Percentiles rank a stretch among this genome's conserved stretches.
phyloP scores from a whole-genome alignment of 192 early-diverging fungal species.

The Podila clonocystis region DNA sequence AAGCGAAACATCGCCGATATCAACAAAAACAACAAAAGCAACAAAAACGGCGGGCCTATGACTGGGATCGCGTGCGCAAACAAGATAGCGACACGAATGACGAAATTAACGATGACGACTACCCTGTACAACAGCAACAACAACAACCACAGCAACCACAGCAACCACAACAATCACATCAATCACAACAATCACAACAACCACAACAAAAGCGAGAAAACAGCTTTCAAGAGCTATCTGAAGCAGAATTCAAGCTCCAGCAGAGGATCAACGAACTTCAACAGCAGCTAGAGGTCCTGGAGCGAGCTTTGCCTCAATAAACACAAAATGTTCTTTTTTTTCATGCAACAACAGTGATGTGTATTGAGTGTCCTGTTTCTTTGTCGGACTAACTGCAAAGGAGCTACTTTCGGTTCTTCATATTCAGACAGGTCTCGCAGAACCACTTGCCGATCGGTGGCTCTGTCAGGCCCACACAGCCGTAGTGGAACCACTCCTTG shows the following conservation, averaged over 20 bases:
- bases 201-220: not conserved
- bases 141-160: not conserved
- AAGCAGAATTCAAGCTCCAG: conserved; percentile 25
- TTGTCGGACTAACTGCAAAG: not conserved
- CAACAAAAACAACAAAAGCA: conserved; percentile 14
- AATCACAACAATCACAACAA: not conserved
- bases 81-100: not conserved
- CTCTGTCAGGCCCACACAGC: conserved; percentile 87
- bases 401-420: conserved; percentile 58
- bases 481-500: conserved; percentile 98
- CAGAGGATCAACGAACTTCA: conserved; percentile 38
- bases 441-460: conserved; percentile 96
- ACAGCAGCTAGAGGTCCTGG: conserved; percentile 29
- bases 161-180: not conserved
- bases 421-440: conserved; percentile 83
- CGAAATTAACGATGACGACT: conserved; percentile 1
- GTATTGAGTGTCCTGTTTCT: not conserved
- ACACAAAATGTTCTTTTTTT: not conserved
- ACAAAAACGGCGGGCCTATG: conserved; percentile 3
- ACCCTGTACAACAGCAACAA: conserved; percentile 1
- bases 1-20: conserved; percentile 29
- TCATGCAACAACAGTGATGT: not conserved
- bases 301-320: conserved; percentile 5
- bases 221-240: not conserved
- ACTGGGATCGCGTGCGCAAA: not conserved